phyloP scores from a whole-genome alignment of 176 grass and related monocot species.

The Ensete glaucum region DNA sequence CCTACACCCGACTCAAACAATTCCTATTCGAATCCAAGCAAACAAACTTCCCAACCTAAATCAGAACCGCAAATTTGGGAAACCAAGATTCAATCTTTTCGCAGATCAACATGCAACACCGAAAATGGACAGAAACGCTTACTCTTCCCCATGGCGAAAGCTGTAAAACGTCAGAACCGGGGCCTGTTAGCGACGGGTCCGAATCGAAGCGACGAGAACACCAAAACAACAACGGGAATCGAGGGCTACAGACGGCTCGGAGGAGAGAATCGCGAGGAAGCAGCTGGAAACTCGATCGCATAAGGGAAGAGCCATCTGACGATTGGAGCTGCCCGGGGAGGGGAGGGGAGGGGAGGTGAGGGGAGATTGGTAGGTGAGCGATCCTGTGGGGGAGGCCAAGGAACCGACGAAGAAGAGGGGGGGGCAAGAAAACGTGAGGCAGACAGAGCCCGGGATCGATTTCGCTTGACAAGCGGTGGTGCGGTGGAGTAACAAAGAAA shows the following conservation, averaged over 20 bases:
- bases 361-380: neutral
- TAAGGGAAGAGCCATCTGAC: conserved; percentile 29
- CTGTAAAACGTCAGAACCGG: neutral
- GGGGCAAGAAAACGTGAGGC: neutral
- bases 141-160: conserved; percentile 21
- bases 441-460: neutral
- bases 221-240: conserved; percentile 8
- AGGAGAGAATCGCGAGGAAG: conserved; percentile 3
- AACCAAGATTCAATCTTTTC: neutral
- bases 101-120: neutral
- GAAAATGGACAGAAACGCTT: neutral
- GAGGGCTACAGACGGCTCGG: neutral
- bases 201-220: conserved; percentile 11
- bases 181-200: conserved; percentile 5
- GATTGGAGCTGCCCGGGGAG: conserved; percentile 5
- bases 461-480: neutral
- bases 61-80: conserved; percentile 23
- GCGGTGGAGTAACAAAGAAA: too few species aligned
- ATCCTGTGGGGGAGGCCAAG: neutral
- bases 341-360: too few species aligned
- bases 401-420: neutral
- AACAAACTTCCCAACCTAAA: neutral
- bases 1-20: neutral
- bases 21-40: neutral
- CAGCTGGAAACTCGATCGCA: conserved; percentile 19